phyloP scores from a whole-genome alignment of 441 rosid species.

The Populus tomentosa region DNA sequence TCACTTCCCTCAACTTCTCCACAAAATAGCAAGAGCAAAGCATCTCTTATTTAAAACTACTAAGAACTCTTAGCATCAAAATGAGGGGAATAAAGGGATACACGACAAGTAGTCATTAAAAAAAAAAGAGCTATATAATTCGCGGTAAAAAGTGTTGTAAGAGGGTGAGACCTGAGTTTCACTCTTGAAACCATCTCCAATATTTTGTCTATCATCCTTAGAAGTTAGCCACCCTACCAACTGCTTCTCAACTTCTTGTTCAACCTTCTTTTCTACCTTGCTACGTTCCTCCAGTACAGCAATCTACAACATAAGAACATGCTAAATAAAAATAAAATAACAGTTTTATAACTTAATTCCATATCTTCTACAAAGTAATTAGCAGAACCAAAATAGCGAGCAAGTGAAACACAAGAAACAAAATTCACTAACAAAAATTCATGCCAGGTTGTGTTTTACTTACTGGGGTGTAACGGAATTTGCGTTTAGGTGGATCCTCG shows the following conservation, averaged over 20 bases:
- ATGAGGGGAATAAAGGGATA: too few species aligned
- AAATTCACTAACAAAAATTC: background rate
- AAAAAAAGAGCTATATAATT: too few species aligned
- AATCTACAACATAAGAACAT: conserved; percentile 34
- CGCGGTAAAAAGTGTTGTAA: background rate
- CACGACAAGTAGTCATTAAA: too few species aligned
- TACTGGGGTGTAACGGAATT: conserved; percentile 89
- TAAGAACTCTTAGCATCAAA: too few species aligned
- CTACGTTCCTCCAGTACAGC: conserved; percentile 67
- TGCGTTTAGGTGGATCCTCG: conserved; percentile 69
- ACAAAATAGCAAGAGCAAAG: too few species aligned
- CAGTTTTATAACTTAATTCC: background rate
- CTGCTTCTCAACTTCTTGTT: conserved; percentile 38
- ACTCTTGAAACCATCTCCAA: conserved; percentile 26
- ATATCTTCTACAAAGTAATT: background rate
- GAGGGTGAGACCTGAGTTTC: conserved; percentile 35
- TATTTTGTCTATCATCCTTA: conserved; percentile 32
- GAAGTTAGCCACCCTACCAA: conserved; percentile 26
- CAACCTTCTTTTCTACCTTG: conserved; percentile 42
- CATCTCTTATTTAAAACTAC: too few species aligned
- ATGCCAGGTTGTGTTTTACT: conserved; percentile 4
- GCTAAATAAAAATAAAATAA: background rate
- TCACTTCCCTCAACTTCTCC: too few species aligned
- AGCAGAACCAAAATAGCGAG: background rate
- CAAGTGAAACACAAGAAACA: background rate